Percentiles rank a stretch among this genome's conserved stretches.
These are phyloP conservation scores for Prorocentrum cordatum DNA, from an alignment of 169 alveolate genomes.

Conservation along the genomic window DNA sequence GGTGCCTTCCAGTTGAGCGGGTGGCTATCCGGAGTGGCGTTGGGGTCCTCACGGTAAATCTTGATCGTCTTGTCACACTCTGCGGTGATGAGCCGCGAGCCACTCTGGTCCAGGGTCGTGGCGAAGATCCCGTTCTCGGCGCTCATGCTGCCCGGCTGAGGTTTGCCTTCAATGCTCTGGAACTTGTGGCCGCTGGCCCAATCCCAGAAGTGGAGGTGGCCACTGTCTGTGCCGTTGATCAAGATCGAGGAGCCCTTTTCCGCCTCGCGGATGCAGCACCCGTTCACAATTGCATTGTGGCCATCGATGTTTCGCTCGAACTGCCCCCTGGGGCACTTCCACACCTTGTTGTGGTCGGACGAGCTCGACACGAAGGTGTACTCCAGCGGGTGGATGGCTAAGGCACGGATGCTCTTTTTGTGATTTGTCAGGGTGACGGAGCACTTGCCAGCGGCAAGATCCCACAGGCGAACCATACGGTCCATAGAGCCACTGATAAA, in stretches of 20 bases:
- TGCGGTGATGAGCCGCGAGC: slow-evolving; percentile 91
- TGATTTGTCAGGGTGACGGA: slow-evolving; percentile 89
- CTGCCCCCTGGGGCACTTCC: slow-evolving; percentile 80
- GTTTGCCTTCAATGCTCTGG: slow-evolving; percentile 65
- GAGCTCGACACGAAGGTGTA: slow-evolving; percentile 95
- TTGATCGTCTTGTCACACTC: slow-evolving; percentile 96
- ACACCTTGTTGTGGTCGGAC: slow-evolving; percentile 92
- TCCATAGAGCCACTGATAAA: slow-evolving; percentile 69
- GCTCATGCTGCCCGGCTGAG: slow-evolving; percentile 56
- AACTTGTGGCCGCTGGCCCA: slow-evolving; percentile 70
- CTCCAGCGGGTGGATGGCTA: slow-evolving; percentile 91
- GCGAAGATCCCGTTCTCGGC: slow-evolving; percentile 55
- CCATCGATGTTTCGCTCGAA: slow-evolving; percentile 78
- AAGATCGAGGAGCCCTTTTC: slow-evolving; percentile 58
- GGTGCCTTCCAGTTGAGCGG: slow-evolving; percentile 71
- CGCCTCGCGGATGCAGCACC: slow-evolving; percentile 48
- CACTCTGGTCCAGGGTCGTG: slow-evolving; percentile 87
- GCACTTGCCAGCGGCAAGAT: slow-evolving; percentile 91
- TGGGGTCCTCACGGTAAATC: slow-evolving; percentile 66
- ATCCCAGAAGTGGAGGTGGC: slow-evolving; percentile 58
- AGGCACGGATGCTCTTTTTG: slow-evolving; percentile 92
- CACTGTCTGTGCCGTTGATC: slow-evolving; percentile 54
- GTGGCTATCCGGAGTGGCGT: slow-evolving; percentile 75
- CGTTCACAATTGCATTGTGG: slow-evolving; percentile 44
- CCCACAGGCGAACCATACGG: slow-evolving; percentile 88